phyloP scores from a whole-genome alignment of 345 rosid species.

The Euphorbia tirucalli region DNA sequence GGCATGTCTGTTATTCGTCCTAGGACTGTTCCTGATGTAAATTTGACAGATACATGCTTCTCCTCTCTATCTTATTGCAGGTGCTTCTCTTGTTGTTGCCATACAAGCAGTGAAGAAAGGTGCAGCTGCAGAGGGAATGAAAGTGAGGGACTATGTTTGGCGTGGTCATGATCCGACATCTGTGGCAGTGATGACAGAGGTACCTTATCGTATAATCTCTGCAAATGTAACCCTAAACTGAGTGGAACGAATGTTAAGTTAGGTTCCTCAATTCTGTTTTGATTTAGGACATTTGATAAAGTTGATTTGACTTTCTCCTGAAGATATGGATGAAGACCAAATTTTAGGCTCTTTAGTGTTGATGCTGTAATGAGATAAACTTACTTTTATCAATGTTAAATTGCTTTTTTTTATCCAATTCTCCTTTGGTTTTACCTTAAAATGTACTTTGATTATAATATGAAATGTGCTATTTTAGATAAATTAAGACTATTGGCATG shows the following conservation, averaged over 20 bases:
- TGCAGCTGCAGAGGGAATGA: slow-evolving; percentile 97
- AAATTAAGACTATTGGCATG: background rate
- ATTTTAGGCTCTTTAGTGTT: background rate
- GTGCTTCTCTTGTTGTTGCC: slow-evolving; percentile 94
- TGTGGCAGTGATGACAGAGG: slow-evolving; percentile 99
- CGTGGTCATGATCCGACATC: slow-evolving; percentile 99
- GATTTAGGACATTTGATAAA: background rate
- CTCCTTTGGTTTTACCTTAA: background rate
- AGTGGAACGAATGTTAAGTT: background rate
- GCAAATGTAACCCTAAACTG: background rate
- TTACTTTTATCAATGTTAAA: background rate
- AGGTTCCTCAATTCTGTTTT: background rate
- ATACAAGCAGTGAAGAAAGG: slow-evolving; percentile 95
- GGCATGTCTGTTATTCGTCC: background rate
- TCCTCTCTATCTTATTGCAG: slow-evolving; percentile 34
- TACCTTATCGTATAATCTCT: slow-evolving; percentile 20
- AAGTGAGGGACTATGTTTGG: slow-evolving; percentile 81
- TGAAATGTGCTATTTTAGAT: background rate
- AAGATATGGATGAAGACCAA: background rate
- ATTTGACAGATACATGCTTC: slow-evolving; percentile 8
- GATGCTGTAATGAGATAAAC: background rate
- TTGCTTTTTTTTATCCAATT: background rate
- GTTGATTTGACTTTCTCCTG: background rate
- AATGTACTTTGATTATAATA: background rate
- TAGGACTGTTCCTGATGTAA: background rate